Evolutionary conservation across 2,329 filamentous ascomycete genomes (phyloP).

Genomic region (Botryotinia globosa): DNA sequence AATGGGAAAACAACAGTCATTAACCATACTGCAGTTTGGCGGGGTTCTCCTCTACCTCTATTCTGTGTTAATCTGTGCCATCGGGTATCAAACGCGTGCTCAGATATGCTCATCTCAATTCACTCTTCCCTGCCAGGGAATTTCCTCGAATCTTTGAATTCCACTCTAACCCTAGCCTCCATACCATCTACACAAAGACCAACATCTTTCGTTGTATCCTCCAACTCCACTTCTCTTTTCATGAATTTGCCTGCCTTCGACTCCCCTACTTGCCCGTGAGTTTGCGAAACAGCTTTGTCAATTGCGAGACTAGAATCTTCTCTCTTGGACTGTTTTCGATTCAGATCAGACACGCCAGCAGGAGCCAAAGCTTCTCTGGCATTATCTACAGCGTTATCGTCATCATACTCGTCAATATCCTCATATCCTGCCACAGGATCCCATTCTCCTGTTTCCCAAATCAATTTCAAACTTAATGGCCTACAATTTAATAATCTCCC

Average conservation of each 20-base stretch:
- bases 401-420: conserved; percentile 54
- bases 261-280: background rate
- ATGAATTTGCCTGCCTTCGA: conserved; percentile 56
- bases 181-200: conserved; percentile 78
- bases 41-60: background rate
- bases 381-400: conserved; percentile 46
- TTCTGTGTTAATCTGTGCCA: background rate
- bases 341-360: conserved; percentile 16
- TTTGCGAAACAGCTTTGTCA: background rate
- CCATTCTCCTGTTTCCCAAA: conserved; percentile 91
- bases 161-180: conserved; percentile 70
- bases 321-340: conserved; percentile 31
- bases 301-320: background rate
- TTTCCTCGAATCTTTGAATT: conserved; percentile 39
- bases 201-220: conserved; percentile 74
- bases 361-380: conserved; percentile 21
- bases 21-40: background rate
- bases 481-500: conserved; percentile 64
- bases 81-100: conserved; percentile 8
- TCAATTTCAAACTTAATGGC: conserved; percentile 62
- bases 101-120: conserved; percentile 19
- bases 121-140: background rate
- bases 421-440: conserved; percentile 70
- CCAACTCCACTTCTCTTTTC: conserved; percentile 75
- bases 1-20: background rate